Conservation (phyloP, 2,329 filamentous ascomycete species). For the Scedosporium dehoogii region DNA sequence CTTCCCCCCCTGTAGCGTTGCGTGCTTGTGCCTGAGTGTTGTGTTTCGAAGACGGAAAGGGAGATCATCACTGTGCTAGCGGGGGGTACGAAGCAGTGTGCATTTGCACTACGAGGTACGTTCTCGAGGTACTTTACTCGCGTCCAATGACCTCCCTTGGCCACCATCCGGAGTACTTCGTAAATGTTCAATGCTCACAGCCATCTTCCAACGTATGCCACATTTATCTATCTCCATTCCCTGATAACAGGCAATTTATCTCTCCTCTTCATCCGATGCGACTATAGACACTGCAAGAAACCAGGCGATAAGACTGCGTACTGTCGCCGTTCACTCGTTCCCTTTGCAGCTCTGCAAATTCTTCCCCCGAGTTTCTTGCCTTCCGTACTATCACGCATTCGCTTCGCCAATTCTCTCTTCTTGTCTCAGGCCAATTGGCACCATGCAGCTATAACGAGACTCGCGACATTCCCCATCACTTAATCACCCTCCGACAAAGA, state of each 20-base stretch:
- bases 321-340: background rate
- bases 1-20: too few species aligned
- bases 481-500: background rate
- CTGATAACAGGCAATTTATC: background rate
- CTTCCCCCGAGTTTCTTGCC: background rate
- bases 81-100: background rate
- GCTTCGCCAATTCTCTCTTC: background rate
- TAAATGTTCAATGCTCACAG: background rate
- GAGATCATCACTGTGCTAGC: too few species aligned
- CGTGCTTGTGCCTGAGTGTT: too few species aligned
- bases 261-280: background rate
- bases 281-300: background rate
- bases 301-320: background rate
- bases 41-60: too few species aligned
- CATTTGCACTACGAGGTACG: too few species aligned
- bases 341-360: background rate
- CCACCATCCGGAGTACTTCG: too few species aligned
- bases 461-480: background rate
- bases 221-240: background rate
- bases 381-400: background rate
- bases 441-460: constrained; percentile 1
- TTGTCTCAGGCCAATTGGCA: background rate
- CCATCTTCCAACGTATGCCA: too few species aligned
- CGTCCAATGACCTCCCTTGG: too few species aligned
- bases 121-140: too few species aligned